Conservation (phyloP, 371 early-diverging fungal genomes). For the Mortierella sp. region DNA sequence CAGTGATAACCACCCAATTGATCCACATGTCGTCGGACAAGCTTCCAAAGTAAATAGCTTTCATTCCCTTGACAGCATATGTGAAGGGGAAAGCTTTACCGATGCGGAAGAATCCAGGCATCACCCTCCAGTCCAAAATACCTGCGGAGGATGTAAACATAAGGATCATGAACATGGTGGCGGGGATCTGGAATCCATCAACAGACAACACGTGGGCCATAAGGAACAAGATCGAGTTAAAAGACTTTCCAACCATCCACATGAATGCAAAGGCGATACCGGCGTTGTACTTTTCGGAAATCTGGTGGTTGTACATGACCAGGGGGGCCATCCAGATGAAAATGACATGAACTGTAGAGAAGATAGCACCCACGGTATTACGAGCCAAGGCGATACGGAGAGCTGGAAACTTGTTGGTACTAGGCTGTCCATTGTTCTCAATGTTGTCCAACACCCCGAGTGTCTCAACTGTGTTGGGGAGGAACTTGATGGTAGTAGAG, state of each 20-base stretch:
- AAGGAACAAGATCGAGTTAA: conserved; percentile 48
- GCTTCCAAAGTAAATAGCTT: conserved; percentile 53
- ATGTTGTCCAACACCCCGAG: conserved; percentile 42
- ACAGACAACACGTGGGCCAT: conserved; percentile 45
- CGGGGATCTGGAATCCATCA: conserved; percentile 54
- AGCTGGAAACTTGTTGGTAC: conserved; percentile 42
- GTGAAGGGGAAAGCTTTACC: conserved; percentile 55
- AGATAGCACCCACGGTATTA: conserved; percentile 31
- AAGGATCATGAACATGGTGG: conserved; percentile 53
- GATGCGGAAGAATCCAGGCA: conserved; percentile 53
- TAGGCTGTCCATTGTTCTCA: conserved; percentile 5
- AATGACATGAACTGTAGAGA: conserved; percentile 44
- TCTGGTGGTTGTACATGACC: conserved; percentile 41
- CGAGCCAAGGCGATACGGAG: conserved; percentile 51
- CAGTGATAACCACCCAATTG: conserved; percentile 56
- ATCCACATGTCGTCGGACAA: conserved; percentile 51
- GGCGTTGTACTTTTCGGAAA: conserved; percentile 40
- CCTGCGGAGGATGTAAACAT: conserved; percentile 55
- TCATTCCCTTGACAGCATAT: conserved; percentile 48
- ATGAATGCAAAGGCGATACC: conserved; percentile 53
- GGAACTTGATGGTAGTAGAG: conserved; percentile 50
- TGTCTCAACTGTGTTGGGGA: conserved; percentile 54
- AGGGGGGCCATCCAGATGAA: conserved; percentile 57
- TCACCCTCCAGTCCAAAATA: conserved; percentile 44
- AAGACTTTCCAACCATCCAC: conserved; percentile 48